Evolutionary conservation across 2,329 filamentous ascomycete genomes (phyloP).

Genomic region (Talaromyces atroroseus): DNA sequence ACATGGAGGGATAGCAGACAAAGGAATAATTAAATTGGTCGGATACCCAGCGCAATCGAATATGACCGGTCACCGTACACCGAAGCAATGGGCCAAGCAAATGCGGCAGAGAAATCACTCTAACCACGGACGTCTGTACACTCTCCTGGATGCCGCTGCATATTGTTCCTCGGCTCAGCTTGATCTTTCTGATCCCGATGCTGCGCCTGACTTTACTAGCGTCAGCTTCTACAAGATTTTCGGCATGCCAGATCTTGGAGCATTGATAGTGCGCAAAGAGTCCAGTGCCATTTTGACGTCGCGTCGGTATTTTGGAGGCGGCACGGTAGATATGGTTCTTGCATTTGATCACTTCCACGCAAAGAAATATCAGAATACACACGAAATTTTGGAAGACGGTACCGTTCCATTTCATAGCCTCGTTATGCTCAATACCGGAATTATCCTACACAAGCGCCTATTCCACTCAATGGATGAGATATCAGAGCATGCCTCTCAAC

Average conservation of each 20-base stretch:
- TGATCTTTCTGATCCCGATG: constrained; percentile 57
- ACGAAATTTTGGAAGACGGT: constrained; percentile 83
- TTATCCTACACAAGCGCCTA: constrained; percentile 62
- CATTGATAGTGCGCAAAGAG: constrained; percentile 70
- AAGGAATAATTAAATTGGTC: constrained; percentile 47
- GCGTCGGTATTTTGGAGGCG: constrained; percentile 83
- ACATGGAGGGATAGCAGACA: constrained; percentile 16
- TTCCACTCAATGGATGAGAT: constrained; percentile 67
- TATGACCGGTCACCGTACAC: constrained; percentile 74
- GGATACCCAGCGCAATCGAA: constrained; percentile 91
- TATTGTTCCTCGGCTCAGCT: constrained; percentile 71
- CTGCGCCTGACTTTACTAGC: constrained; percentile 76
- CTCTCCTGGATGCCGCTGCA: constrained; percentile 78
- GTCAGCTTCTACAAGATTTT: constrained; percentile 96
- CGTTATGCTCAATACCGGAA: constrained; percentile 68
- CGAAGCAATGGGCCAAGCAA: constrained; percentile 60
- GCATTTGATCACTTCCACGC: constrained; percentile 77
- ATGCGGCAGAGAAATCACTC: constrained; percentile 35
- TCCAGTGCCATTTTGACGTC: constrained; percentile 58
- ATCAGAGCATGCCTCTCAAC: constrained; percentile 62
- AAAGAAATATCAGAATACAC: constrained; percentile 63
- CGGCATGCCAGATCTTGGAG: constrained; percentile 87
- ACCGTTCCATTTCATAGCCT: constrained; percentile 89
- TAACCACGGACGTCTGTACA: constrained; percentile 48
- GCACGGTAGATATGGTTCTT: constrained; percentile 86